These are phyloP conservation scores for Prunus mira DNA, from an alignment of 306 rosid genomes.

Conservation along the genomic window DNA sequence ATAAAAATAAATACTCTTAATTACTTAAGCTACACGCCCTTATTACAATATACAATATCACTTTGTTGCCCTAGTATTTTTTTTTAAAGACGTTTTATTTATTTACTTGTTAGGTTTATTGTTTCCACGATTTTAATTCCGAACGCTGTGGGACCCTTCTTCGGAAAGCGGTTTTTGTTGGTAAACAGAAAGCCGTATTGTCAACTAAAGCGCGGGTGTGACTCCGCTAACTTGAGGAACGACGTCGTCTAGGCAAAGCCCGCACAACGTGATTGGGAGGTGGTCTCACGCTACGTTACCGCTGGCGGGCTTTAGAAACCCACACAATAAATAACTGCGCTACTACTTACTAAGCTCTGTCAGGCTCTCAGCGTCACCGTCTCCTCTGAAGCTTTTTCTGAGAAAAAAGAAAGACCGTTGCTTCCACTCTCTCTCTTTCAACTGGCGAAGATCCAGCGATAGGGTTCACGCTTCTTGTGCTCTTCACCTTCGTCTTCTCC, in stretches of 20 bases:
- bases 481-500: background rate
- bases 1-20: too few relatives aligned
- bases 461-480: background rate
- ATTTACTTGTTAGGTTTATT: background rate
- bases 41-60: too few relatives aligned
- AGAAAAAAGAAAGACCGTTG: background rate
- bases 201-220: background rate
- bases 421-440: background rate
- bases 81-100: too few relatives aligned
- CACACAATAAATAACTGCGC: background rate
- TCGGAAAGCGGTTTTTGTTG: background rate
- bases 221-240: background rate
- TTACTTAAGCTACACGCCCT: too few relatives aligned
- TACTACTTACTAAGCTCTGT: background rate
- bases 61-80: too few relatives aligned
- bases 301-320: background rate
- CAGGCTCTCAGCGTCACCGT: background rate
- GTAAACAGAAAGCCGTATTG: too few relatives aligned
- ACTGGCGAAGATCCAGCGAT: background rate
- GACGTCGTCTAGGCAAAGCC: background rate
- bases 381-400: too few relatives aligned
- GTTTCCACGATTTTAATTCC: background rate
- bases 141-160: background rate
- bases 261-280: background rate
- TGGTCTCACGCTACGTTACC: background rate